Percentiles rank a stretch among this genome's conserved stretches.
These are phyloP conservation scores for Coelastrella sp. DNA, from an alignment of 139 green algal species.

Conservation along the genomic window DNA sequence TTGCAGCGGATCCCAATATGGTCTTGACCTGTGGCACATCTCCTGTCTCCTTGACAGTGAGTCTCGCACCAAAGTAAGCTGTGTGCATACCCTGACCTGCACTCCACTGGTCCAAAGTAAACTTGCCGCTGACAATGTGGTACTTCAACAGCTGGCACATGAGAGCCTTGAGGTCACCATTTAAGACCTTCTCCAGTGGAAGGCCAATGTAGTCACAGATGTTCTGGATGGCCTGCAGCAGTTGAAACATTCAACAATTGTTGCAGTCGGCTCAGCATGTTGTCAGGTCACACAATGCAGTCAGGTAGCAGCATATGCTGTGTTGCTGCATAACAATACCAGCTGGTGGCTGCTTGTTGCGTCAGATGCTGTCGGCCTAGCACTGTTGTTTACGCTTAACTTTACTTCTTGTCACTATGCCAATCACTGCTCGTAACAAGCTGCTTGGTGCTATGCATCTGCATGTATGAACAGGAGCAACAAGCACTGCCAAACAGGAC, in stretches of 20 bases:
- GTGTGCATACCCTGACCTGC: background rate
- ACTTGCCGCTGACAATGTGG: slow-evolving; percentile 23
- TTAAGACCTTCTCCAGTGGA: background rate
- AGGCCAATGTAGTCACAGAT: background rate
- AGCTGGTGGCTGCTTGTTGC: no score
- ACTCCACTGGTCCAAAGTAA: background rate
- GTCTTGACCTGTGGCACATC: slow-evolving; percentile 4
- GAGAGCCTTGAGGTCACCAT: slow-evolving; percentile 17
- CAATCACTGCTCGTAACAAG: no score
- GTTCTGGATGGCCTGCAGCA: slow-evolving; percentile 16
- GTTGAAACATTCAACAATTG: background rate
- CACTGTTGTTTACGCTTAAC: no score
- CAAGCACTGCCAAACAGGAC: no score
- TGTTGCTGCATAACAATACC: no score
- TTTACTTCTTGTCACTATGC: no score
- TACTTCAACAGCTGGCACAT: slow-evolving; percentile 40
- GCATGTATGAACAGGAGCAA: no score
- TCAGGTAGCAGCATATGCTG: no score
- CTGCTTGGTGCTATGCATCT: no score
- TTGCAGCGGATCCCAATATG: background rate
- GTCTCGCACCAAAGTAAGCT: background rate
- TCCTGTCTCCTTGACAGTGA: background rate
- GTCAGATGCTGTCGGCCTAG: no score
- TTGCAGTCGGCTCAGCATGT: no score
- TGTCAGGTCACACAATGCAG: no score